Evolutionary conservation across 2,329 filamentous ascomycete genomes (phyloP), one percentile per base, ranked within the genome.

Genomic region (Fusarium papillatum): DNA sequence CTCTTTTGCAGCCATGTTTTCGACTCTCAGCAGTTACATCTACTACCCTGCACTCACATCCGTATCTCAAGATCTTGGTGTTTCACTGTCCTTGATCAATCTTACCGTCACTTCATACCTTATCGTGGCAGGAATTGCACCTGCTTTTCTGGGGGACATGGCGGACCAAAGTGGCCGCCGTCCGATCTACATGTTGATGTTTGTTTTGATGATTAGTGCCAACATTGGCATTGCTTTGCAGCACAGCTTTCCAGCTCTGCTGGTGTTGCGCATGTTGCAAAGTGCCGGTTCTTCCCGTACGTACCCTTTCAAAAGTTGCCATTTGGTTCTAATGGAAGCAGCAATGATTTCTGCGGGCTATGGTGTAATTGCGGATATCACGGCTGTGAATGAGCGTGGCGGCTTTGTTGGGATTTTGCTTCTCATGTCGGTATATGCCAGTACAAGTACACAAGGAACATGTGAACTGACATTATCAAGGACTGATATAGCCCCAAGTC

Each of bases 141-240:
- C 66, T 6, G 66, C 69, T 1, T 71, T 71, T 22, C 55, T 71
- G 53, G 90, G 90, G 3, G 88, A 89, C 63, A 86, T 91, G 36
- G 88, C 88, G 1, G 90, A 92, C 74, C 84, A 83, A 65, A 84
- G 86, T 7, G 90, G 90, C 3, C 86, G 90, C 29, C 84, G 89
- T 14, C 89, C 89, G 0, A 88, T 89, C 1, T 90, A 90, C 71
- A 83, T 91, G 16, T 80, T 90, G 22, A 85, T 86, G 43, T 88
- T 91, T 62, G 71, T 81, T 24, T 86, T 91, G 17, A 90, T 89
- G 75, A 78, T 90, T 2, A 81, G 83, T 22, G 88, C 88, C 4
- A 70, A 70, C 24, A 34, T 74, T 5, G 71, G 64, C 6, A 70
- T 72, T 19, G 68, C 71, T 16, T 29, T 34, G 14, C 41, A 57